A percentile compares a stretch with the other conserved stretches of the same genome.
These are phyloP conservation scores for Pestalotiopsis sp. DNA, from an alignment of 2,329 filamentous ascomycete genomes.

Conservation along the genomic window DNA sequence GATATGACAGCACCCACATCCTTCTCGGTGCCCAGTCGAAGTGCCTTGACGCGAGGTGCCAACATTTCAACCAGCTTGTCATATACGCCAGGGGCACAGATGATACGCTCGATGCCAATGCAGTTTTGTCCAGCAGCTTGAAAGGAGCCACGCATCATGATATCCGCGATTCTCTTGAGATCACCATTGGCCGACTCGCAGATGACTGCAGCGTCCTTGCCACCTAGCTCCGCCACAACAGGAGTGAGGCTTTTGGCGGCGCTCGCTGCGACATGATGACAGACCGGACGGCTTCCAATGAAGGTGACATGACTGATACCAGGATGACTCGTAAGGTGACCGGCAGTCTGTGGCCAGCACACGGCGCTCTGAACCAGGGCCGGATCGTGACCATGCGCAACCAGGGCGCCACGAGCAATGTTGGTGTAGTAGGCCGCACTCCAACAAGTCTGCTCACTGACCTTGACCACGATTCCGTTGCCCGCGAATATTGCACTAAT, in stretches of 20 bases:
- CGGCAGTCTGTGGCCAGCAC: conserved; percentile 85
- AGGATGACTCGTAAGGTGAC: conserved; percentile 81
- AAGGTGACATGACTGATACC: conserved; percentile 90
- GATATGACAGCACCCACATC: conserved; percentile 94
- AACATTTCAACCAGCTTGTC: conserved; percentile 70
- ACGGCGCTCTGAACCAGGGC: conserved; percentile 81
- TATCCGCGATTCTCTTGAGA: conserved; percentile 73
- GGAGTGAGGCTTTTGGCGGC: conserved; percentile 87
- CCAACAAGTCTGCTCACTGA: conserved; percentile 95
- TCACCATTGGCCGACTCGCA: conserved; percentile 73
- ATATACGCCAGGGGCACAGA: conserved; percentile 79
- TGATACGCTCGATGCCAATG: conserved; percentile 92
- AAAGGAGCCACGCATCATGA: conserved; percentile 90
- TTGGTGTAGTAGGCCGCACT: conserved; percentile 79
- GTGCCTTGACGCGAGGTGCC: conserved; percentile 69
- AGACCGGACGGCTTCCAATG: conserved; percentile 86
- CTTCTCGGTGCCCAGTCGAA: conserved; percentile 75
- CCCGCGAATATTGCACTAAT: conserved; percentile 90
- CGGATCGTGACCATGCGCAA: conserved; percentile 79
- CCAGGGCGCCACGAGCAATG: conserved; percentile 77
- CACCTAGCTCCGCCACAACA: conserved; percentile 87
- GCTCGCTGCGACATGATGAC: conserved; percentile 83
- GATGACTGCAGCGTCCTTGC: conserved; percentile 90
- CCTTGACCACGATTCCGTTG: conserved; percentile 91
- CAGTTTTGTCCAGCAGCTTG: conserved; percentile 97